Base-by-base conservation (phyloP, 2,329 filamentous ascomycete genomes). In the Cladosporium sp. region DNA sequence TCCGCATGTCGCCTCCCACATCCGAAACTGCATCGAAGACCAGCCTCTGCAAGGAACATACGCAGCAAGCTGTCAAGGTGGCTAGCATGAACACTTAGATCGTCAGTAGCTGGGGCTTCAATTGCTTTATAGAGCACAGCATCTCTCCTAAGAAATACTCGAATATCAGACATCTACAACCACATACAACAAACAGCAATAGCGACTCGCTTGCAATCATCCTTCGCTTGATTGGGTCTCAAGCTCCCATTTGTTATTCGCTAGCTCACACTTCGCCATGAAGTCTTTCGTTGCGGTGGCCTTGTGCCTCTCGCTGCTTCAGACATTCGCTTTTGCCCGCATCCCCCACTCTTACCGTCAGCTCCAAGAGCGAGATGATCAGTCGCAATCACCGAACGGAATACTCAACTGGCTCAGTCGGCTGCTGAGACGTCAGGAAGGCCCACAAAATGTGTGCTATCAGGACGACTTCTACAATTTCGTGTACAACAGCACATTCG, bases 11-110 rank as follows among this genome's bases (percentile, higher is more conserved):
- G 61, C 54, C 62, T 61, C 61, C 28, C 57, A 52, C 58, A 57
- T 60, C 52, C 36, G 34, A 32, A 54, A 54, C 49, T 32, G 28
- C 40, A 50, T 52, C 39, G 58, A 55, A 58, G 51, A 61, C 62
- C 63, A 62, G 58, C 62, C 58, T 62, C 65, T 66, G 68, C 67
- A 70, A 68, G 68, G 67, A 58, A 67, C 47, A 56, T 52, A 50
- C 42, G 15, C 42, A 45, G 42, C 24, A 45, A 45, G 40, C 44
- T 58, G 49, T 58, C 40, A 42, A 40, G 50, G 59, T 62, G 59
- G 59, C 58, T 60, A 62, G 60, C 59, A 61, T 52, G 58, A 39
- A 57, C 47, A 44, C 57, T 50, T 57, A 45, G 56, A 59, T 47
- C 17, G 25, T 40, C 55, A 36, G 58, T 57, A 37, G 36, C 56